Base-by-base conservation (phyloP, 2,329 filamentous ascomycete genomes). In the Trichoderma afroharzianum region DNA sequence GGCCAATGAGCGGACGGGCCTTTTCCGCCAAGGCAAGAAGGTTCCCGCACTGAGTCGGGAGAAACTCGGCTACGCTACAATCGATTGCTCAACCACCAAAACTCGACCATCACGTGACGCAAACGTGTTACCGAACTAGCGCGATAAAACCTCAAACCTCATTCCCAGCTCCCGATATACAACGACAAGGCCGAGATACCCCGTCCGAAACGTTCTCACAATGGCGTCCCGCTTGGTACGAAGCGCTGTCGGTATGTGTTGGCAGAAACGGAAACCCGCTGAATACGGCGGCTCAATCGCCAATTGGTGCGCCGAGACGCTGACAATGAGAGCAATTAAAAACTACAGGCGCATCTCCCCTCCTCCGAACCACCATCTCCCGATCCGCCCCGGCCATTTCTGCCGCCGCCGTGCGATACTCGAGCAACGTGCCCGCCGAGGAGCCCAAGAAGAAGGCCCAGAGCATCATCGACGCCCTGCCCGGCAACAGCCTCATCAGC, bases 171-270 rank as follows among this genome's bases (percentile, higher is more conserved):
- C 80, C 78, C 76, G 77, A 80, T 36, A 43, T 43, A n/a, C 81
- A 84, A 81, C 82, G 81, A 81, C 79, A 82, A 82, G 80, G 79
- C 78, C 79, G 76, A 80, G 81, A 81, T 81, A 84, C 81, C 83
- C 84, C 86, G 86, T 85, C 84, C 83, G 85, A 83, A 85, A 81
- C 83, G 87, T 86, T 32, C 83, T 84, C 88, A 93, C 88, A 92
- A 98, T 98, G 95, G 95, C 95, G 89, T 97, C 94, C 86, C 94
- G 95, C 89, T 90, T 98, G 88, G 94, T 92, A 90, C 94, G 93
- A 90, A 95, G 91, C 89, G 94, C 94, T 87, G 87, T 95, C 86
- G 93, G 95, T 98, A 91, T 84, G 94, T 91, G 33, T 67, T 67
- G 69, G 68, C 68, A 26, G 28, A 47, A 63, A 72, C 72, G 68